Evolutionary conservation across 2,329 filamentous ascomycete genomes (phyloP).

Genomic region (Tolypocladium cylindrosporum): DNA sequence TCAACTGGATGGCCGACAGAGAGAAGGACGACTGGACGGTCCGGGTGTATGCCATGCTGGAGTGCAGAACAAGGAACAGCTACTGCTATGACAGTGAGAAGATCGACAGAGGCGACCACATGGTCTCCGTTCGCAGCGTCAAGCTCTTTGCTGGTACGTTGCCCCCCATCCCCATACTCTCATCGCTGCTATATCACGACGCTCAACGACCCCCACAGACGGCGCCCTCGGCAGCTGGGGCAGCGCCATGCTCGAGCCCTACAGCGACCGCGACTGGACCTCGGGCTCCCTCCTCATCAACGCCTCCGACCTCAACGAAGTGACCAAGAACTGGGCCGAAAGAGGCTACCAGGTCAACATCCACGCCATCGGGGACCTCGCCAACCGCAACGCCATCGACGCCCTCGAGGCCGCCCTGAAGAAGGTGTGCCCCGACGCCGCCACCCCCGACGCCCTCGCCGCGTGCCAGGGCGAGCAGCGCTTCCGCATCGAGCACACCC

Average conservation of each 20-base stretch:
- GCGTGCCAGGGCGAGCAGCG: slow-evolving; percentile 44
- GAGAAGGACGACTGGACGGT: slow-evolving; percentile 43
- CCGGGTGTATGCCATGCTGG: slow-evolving; percentile 58
- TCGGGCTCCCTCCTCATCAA: slow-evolving; percentile 58
- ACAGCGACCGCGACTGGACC: slow-evolving; percentile 50
- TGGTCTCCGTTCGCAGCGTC: slow-evolving; percentile 50
- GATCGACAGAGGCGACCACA: slow-evolving; percentile 33
- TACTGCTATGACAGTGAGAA: slow-evolving; percentile 45
- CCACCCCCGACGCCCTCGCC: slow-evolving; percentile 30
- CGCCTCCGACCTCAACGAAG: slow-evolving; percentile 42
- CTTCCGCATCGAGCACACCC: slow-evolving; percentile 61
- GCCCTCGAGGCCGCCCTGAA: slow-evolving; percentile 48
- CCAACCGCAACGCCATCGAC: slow-evolving; percentile 54
- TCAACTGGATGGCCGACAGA: slow-evolving; percentile 34
- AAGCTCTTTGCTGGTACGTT: slow-evolving; percentile 57
- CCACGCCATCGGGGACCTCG: slow-evolving; percentile 62
- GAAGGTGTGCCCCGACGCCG: slow-evolving; percentile 35
- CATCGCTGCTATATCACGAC: not conserved
- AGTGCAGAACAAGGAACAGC: slow-evolving; percentile 54
- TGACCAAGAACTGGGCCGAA: slow-evolving; percentile 48
- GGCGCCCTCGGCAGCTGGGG: slow-evolving; percentile 64
- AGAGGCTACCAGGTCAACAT: slow-evolving; percentile 60
- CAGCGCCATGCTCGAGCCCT: slow-evolving; percentile 61
- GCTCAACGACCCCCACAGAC: slow-evolving; percentile 28
- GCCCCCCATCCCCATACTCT: no score